phyloP scores from a whole-genome alignment of 1,284 basidiomycete genomes.

The Malassezia furfur region DNA sequence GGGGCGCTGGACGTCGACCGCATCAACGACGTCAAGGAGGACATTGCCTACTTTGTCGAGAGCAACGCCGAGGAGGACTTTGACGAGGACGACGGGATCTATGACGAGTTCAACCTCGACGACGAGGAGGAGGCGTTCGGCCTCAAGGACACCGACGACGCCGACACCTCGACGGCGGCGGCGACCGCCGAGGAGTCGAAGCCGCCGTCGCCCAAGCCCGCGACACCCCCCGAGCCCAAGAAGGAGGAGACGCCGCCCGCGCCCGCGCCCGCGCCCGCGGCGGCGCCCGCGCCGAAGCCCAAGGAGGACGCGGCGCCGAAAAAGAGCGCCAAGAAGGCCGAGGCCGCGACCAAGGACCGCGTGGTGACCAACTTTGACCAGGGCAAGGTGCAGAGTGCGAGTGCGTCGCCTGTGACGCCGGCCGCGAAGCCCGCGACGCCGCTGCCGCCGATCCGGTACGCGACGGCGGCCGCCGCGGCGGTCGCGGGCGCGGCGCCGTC shows the following conservation, averaged over 20 bases:
- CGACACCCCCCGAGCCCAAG: conserved; percentile 5
- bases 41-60: conserved; percentile 93
- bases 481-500: conserved; percentile 14
- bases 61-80: conserved; percentile 93
- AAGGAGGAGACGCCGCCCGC: conserved; percentile 23
- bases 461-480: conserved; percentile 18
- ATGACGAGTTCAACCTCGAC: conserved; percentile 93
- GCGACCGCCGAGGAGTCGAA: neutral
- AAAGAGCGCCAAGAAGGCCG: conserved; percentile 23
- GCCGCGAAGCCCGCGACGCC: conserved; percentile 14
- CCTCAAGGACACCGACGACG: conserved; percentile 58
- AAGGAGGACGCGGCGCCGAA: conserved; percentile 23
- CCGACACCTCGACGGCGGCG: neutral
- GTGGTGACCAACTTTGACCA: conserved; percentile 63
- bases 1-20: conserved; percentile 75
- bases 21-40: conserved; percentile 76
- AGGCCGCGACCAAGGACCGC: conserved; percentile 54
- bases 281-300: conserved; percentile 16
- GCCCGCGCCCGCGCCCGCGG: conserved; percentile 4
- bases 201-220: conserved; percentile 1
- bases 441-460: conserved; percentile 14
- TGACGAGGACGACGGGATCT: conserved; percentile 93
- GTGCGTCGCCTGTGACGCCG: conserved; percentile 50
- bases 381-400: conserved; percentile 43
- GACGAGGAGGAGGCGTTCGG: conserved; percentile 63